Conservation (phyloP, 805 yeast genomes). For the Candida qinlingensis region DNA sequence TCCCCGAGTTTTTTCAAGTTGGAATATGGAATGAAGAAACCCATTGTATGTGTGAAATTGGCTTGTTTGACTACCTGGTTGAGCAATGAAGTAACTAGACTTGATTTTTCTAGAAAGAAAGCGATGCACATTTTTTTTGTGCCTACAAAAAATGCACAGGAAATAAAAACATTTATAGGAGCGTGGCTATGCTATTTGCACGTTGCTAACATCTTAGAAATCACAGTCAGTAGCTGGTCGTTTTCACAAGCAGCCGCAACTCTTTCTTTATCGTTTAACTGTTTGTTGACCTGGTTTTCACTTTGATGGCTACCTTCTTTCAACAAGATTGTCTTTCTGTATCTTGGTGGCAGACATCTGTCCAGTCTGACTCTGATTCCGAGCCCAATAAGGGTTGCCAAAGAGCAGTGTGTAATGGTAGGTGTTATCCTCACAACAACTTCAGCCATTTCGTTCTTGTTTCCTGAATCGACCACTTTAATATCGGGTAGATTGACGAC, state of each 20-base stretch:
- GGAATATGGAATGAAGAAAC: conserved; percentile 53
- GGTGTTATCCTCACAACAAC: conserved; percentile 87
- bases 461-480: conserved; percentile 53
- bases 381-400: conserved; percentile 92
- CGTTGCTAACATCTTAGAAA: conserved; percentile 84
- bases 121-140: too few species aligned
- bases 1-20: conserved; percentile 45
- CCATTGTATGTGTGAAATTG: conserved; percentile 37
- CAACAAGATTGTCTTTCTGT: conserved; percentile 69
- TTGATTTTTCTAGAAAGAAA: too few species aligned
- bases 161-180: too few species aligned
- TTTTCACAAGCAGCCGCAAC: conserved; percentile 99
- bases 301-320: conserved; percentile 95
- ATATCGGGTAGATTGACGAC: conserved; percentile 87
- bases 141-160: too few species aligned
- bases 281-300: conserved; percentile 93
- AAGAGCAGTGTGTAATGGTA: conserved; percentile 94
- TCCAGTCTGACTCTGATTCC: conserved; percentile 92
- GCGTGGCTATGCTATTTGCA: conserved; percentile 38
- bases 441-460: conserved; percentile 55
- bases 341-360: conserved; percentile 80
- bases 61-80: too few species aligned
- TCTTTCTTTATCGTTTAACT: conserved; percentile 93
- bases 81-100: too few species aligned
- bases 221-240: conserved; percentile 84